Evolutionary conservation across 345 rosid genomes (phyloP).

Genomic region (Gossypium stocksii): DNA sequence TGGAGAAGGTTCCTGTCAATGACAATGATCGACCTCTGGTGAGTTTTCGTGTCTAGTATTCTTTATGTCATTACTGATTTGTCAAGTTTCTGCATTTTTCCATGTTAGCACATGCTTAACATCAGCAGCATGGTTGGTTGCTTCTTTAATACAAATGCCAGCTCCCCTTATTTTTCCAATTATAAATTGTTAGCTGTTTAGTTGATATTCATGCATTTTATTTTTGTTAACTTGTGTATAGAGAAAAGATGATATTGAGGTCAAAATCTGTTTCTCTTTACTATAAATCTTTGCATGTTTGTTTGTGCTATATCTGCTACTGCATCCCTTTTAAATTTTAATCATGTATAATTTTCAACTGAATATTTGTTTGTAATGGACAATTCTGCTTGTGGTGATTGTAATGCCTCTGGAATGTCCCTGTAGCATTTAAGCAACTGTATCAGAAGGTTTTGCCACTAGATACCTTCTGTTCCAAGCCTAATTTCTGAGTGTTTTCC

Average conservation of each 20-base stretch:
- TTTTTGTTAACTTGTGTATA: neutral
- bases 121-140: neutral
- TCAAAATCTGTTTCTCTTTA: neutral
- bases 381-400: neutral
- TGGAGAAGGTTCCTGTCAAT: constrained; percentile 90
- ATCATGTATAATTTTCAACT: neutral
- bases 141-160: neutral
- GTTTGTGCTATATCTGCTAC: neutral
- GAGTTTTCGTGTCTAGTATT: constrained; percentile 23
- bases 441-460: neutral
- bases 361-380: neutral
- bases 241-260: neutral
- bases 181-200: neutral
- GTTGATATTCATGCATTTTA: neutral
- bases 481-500: constrained; percentile 13
- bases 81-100: neutral
- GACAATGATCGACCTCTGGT: constrained; percentile 81
- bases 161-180: neutral
- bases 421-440: neutral
- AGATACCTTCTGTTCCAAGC: neutral
- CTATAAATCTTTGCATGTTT: neutral
- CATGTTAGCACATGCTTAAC: neutral
- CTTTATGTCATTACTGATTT: neutral
- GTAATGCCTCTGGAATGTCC: neutral
- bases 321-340: neutral